phyloP scores from a whole-genome alignment of 495 filamentous ascomycete species.

The Lasiosphaeris hirsuta region DNA sequence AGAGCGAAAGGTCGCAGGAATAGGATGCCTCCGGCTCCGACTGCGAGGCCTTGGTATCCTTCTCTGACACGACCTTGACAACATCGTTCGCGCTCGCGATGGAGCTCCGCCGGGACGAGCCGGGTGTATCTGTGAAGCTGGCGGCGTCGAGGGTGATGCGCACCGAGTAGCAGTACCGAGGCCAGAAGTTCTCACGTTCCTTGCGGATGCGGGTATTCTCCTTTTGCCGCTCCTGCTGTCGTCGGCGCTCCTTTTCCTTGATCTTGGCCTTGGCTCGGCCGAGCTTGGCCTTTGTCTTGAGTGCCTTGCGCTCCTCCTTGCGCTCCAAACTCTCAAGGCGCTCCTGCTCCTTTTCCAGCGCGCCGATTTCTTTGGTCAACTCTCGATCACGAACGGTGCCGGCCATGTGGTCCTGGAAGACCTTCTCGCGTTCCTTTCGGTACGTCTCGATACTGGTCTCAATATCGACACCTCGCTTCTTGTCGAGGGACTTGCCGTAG shows the following conservation, averaged over 20 bases:
- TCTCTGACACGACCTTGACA: slow-evolving; percentile 28
- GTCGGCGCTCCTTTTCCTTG: slow-evolving; percentile 36
- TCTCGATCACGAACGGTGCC: slow-evolving; percentile 31
- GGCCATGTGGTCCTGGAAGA: slow-evolving; percentile 40
- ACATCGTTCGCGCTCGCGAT: slow-evolving; percentile 41
- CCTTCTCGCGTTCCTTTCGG: slow-evolving; percentile 44
- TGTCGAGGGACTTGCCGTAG: slow-evolving; percentile 38
- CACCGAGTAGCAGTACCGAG: slow-evolving; percentile 55
- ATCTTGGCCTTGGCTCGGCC: slow-evolving; percentile 37
- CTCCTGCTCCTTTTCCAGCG: slow-evolving; percentile 30
- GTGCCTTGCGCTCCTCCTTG: slow-evolving; percentile 26
- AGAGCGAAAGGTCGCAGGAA: slow-evolving; percentile 52
- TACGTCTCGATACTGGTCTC: slow-evolving; percentile 41
- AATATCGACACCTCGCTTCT: slow-evolving; percentile 28
- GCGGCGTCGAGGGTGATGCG: slow-evolving; percentile 55
- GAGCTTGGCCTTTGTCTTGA: slow-evolving; percentile 40
- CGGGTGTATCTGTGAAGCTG: slow-evolving; percentile 40
- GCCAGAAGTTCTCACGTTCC: slow-evolving; percentile 56
- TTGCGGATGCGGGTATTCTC: slow-evolving; percentile 50
- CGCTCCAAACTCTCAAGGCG: slow-evolving; percentile 25
- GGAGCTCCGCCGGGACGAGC: slow-evolving; percentile 54
- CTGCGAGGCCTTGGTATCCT: slow-evolving; percentile 14
- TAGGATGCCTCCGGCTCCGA: slow-evolving; percentile 14
- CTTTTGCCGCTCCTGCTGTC: slow-evolving; percentile 41
- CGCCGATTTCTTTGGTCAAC: slow-evolving; percentile 36